Base-by-base conservation (phyloP, 2,329 filamentous ascomycete genomes). In the Pyrenophora tritici-repentis region DNA sequence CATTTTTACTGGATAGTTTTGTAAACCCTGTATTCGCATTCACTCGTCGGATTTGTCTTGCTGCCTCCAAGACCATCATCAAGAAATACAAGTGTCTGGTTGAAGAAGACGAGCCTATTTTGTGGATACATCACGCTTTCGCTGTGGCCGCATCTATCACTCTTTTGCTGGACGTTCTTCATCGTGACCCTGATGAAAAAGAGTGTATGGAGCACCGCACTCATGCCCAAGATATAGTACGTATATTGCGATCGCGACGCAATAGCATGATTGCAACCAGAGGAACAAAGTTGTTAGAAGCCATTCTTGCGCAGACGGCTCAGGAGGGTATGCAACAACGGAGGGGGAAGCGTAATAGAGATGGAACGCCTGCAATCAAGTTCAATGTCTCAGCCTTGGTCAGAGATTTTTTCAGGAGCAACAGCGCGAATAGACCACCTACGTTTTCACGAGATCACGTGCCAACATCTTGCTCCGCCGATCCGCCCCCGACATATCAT, bases 121-220 rank as follows among this genome's bases (percentile, higher is more conserved):
- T 75, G 9, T 75, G 73, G 73, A 75, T 73, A 17, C 66, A 74
- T 37, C 72, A 75, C 44, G 72, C 73, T 13, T 75, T 75, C 49
- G 66, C 39, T 2, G 39, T 42, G 4, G 39, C 39, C 1, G 39
- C 39, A 32, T 42, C 26, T 9, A 42, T 42, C n/a, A 42, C 39
- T 16, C 26, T 42, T 0, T 42, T 29, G 3, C 26, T 42, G 0
- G 39, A 42, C 0, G n/a, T 42, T 12, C 16, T 42, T 9, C 26
- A 42, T 18, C 39, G 39, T 4, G 24, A 42, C 10, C 6, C 29
- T 13, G 10, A 18, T 14, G 39, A 14, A n/a, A 42, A 13, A 1
- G 22, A 42, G 7, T 1, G 14, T 42, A 6, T 1, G 1, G 39
- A 42, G 14, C 26, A 42, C 1, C 24, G 39, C 0, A 2, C 26